phyloP scores from a whole-genome alignment of 306 rosid genomes.

The Gastrolobium villosum region DNA sequence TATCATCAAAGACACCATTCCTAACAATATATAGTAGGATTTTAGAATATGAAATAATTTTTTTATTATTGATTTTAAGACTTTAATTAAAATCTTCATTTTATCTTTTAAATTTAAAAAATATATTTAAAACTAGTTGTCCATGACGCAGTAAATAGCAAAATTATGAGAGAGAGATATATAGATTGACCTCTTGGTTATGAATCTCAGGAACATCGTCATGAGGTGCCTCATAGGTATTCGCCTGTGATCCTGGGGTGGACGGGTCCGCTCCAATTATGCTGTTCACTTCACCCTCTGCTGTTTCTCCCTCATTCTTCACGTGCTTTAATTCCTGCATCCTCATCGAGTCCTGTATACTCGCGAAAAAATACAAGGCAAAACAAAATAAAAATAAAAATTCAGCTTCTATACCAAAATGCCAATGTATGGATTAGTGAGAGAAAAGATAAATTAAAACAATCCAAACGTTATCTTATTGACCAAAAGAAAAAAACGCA shows the following conservation, averaged over 20 bases:
- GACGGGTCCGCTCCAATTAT: not conserved
- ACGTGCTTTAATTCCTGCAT: not conserved
- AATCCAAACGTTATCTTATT: too few species aligned
- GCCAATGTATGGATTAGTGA: not conserved
- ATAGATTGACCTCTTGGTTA: constrained; percentile 23
- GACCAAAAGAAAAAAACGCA: too few species aligned
- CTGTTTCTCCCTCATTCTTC: not conserved
- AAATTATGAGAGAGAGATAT: not conserved
- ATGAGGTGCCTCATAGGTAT: not conserved
- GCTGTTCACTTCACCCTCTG: not conserved
- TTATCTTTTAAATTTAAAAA: too few species aligned
- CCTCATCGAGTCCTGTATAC: not conserved
- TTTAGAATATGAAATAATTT: too few species aligned
- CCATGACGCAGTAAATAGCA: too few species aligned
- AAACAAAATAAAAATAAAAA: too few species aligned
- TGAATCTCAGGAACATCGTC: too few species aligned
- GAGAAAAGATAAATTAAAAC: not conserved
- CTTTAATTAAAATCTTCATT: too few species aligned
- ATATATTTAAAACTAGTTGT: too few species aligned
- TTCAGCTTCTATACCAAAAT: not conserved
- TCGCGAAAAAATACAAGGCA: not conserved
- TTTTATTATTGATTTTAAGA: too few species aligned
- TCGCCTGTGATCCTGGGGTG: not conserved
- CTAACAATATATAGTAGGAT: too few species aligned
- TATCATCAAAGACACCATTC: too few species aligned